A percentile compares a stretch with the other conserved stretches of the same genome.
phyloP scores from a whole-genome alignment of 768 basidiomycete species.

The Phlebiopsis flavidoalba region DNA sequence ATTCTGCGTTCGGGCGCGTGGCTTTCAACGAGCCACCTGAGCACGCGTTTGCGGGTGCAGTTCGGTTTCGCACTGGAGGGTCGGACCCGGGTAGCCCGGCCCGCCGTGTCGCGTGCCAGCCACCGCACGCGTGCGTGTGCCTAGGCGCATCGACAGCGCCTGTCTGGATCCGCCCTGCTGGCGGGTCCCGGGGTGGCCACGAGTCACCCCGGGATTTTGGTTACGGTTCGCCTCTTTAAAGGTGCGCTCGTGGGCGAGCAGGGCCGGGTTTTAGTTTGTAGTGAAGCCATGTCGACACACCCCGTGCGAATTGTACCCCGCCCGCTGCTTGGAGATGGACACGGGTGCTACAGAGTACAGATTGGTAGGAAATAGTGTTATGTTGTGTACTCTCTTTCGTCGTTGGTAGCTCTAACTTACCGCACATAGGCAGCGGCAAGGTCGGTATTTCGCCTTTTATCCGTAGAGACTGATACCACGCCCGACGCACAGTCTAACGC shows the following conservation, averaged over 20 bases:
- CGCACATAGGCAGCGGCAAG: constrained; percentile 33
- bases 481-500: constrained; percentile 38
- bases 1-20: no score
- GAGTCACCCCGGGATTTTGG: no score
- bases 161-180: not conserved
- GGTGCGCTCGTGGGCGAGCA: not conserved
- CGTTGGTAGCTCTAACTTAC: not conserved
- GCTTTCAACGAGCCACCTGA: no score
- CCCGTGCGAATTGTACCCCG: not conserved
- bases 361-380: constrained; percentile 53
- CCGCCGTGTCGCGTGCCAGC: no score
- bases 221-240: not conserved
- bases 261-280: not conserved
- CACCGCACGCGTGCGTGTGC: no score
- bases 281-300: not conserved
- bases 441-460: constrained; percentile 19
- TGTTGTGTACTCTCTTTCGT: constrained; percentile 9
- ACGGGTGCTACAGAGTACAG: constrained; percentile 43
- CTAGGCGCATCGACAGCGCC: no score
- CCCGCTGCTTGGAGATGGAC: constrained; percentile 33
- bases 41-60: no score
- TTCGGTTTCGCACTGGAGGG: no score
- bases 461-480: not conserved
- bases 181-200: not conserved
- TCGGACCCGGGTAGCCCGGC: no score